Percentiles rank a stretch among this genome's conserved stretches.
Conservation (phyloP, 164 flowering plant genomes). For the Macadamia integrifolia region DNA sequence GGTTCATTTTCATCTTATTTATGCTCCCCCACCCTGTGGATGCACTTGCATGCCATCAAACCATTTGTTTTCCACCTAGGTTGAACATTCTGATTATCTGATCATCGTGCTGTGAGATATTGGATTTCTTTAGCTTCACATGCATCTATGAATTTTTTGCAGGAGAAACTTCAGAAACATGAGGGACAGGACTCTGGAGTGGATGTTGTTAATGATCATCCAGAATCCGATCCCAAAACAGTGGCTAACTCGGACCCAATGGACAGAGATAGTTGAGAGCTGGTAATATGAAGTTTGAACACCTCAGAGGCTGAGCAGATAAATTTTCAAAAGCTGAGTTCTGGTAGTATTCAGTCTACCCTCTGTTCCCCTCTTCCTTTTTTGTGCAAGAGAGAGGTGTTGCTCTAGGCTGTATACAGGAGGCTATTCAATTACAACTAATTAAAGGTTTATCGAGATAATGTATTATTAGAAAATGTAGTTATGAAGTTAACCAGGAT, state of each 20-base stretch:
- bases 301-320: neutral
- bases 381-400: slow-evolving; percentile 11
- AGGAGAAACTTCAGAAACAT: slow-evolving; percentile 26
- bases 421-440: neutral
- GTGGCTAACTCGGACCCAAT: slow-evolving; percentile 13
- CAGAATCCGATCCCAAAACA: slow-evolving; percentile 15
- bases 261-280: slow-evolving; percentile 8
- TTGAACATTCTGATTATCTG: too few species aligned
- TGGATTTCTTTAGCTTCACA: too few species aligned
- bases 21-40: too few species aligned
- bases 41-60: too few species aligned
- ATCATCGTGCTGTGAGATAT: too few species aligned
- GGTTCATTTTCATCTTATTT: too few species aligned
- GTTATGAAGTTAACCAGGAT: neutral
- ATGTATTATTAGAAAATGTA: neutral
- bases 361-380: slow-evolving; percentile 4
- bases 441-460: neutral
- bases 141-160: slow-evolving; percentile 1
- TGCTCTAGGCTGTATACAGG: slow-evolving; percentile 5
- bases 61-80: too few species aligned
- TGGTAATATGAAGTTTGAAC: slow-evolving; percentile 12
- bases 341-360: slow-evolving; percentile 11
- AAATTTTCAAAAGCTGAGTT: slow-evolving; percentile 10
- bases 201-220: slow-evolving; percentile 9
- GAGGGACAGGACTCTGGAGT: slow-evolving; percentile 11